phyloP scores from a whole-genome alignment of 176 grass and related monocot genomes.

The Pontederia crassipes region DNA sequence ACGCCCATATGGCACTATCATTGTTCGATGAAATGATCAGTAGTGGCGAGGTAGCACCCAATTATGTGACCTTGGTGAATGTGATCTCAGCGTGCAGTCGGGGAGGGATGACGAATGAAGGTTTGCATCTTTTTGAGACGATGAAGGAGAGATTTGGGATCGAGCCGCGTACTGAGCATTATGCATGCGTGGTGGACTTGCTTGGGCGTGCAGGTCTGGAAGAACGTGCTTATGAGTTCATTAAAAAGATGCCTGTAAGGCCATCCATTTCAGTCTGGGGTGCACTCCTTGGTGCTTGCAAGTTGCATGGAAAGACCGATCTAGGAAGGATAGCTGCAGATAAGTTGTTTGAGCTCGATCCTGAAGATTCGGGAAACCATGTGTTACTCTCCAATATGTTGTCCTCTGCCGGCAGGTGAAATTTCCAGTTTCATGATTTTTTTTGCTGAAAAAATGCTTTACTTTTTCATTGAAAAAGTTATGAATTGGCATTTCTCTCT shows the following conservation, averaged over 20 bases:
- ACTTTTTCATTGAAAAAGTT: too few species aligned
- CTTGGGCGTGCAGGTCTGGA: constrained; percentile 71
- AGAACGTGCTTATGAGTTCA: constrained; percentile 64
- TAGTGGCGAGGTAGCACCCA: constrained; percentile 39
- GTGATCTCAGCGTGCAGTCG: constrained; percentile 61
- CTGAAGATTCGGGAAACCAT: constrained; percentile 64
- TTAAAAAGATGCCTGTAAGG: constrained; percentile 52
- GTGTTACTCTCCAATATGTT: constrained; percentile 81
- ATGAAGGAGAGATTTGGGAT: constrained; percentile 71
- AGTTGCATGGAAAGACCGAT: constrained; percentile 61
- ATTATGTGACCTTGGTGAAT: constrained; percentile 62
- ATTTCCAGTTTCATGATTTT: not conserved
- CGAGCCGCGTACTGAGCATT: constrained; percentile 54
- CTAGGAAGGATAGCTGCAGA: constrained; percentile 65
- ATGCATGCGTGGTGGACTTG: constrained; percentile 73
- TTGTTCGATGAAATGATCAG: constrained; percentile 54
- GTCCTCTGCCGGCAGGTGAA: constrained; percentile 67
- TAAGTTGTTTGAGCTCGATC: constrained; percentile 72
- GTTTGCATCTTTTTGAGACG: constrained; percentile 47
- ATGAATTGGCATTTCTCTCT: not conserved
- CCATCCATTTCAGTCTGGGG: constrained; percentile 73
- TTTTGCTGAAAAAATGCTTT: not conserved
- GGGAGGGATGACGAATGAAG: constrained; percentile 58
- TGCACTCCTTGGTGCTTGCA: constrained; percentile 70
- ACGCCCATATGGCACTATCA: constrained; percentile 40